Evolutionary conservation across 2,329 filamentous ascomycete species (phyloP), one percentile per base, ranked within the genome.

Genomic region (Trichothecium sympodiale): DNA sequence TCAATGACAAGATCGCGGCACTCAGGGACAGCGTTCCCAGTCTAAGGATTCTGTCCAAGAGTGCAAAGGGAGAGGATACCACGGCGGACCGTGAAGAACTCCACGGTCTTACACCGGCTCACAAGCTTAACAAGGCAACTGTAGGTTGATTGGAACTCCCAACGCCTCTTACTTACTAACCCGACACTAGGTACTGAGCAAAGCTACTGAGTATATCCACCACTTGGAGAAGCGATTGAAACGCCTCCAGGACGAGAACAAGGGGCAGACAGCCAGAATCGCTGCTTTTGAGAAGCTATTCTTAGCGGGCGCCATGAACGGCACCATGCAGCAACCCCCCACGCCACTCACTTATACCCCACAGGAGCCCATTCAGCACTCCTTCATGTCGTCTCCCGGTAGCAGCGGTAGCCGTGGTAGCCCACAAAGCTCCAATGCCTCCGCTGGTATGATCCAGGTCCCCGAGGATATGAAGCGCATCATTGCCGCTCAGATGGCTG

Each of bases 81-180:
- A 77, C 74, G 0, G 79, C 80, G 40, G 84, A 89, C 46, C 76
- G 81, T 26, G 84, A 93, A 45, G 84, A 91, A 39, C 51, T 61
- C 23, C 68, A 82, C 13, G 86, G 86, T 35, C 64, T 91, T 35
- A 81, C 86, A 3, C 83, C 87, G 1, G 86, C 87, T 5, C 88
- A 93, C 62, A 96, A 96, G 58, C 67, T 95, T 18, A 96, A 96
- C 65, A 96, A 96, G 59, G 89, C 89, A n/a, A 95, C 88, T 3
- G 86, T 79, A 59, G 29, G 56, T 45, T 18, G 12, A 12, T 3
- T 25, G 13, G 16, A 14, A 10, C 17, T 8, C 13, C 36, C 17
- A 23, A 30, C 27, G 15, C 17, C 20, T 7, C 13, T 15, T 15
- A 12, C 41, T 44, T 29, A 43, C 35, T 12, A 20, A 30, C 13